Evolutionary conservation across 768 basidiomycete species (phyloP).

Genomic region (Kwoniella dendrophila): DNA sequence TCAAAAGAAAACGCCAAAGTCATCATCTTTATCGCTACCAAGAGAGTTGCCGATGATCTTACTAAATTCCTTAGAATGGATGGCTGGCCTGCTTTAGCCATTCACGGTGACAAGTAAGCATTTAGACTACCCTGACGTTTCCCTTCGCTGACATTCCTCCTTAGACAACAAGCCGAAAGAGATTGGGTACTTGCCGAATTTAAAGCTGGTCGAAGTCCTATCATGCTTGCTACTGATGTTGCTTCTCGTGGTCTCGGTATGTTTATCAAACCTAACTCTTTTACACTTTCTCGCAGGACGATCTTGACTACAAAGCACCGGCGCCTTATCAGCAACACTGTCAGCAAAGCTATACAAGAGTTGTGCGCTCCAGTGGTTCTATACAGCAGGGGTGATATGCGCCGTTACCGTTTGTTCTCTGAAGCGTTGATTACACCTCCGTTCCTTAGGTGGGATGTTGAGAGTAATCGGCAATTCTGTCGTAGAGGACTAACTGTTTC

Average conservation of each 20-base stretch:
- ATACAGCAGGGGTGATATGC: constrained; percentile 3
- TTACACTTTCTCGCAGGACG: constrained; percentile 21
- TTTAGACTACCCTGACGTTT: background rate
- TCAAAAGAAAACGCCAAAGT: constrained; percentile 97
- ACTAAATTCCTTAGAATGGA: constrained; percentile 92
- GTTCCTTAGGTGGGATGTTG: background rate
- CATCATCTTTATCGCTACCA: constrained; percentile 96
- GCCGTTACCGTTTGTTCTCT: constrained; percentile 14
- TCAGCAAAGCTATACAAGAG: constrained; percentile 27
- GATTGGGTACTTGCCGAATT: constrained; percentile 99
- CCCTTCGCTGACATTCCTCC: constrained; percentile 21
- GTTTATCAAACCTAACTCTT: constrained; percentile 57
- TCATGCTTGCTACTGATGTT: constrained; percentile 98
- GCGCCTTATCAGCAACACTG: constrained; percentile 27
- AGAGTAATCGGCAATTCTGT: constrained; percentile 9
- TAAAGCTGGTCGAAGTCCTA: constrained; percentile 95
- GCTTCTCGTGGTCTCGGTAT: constrained; percentile 99
- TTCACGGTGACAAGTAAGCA: constrained; percentile 91
- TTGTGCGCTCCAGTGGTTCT: constrained; percentile 28
- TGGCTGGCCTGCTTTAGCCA: constrained; percentile 99
- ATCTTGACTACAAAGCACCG: constrained; percentile 20
- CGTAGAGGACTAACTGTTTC: constrained; percentile 15
- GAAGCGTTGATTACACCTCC: constrained; percentile 15
- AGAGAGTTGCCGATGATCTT: constrained; percentile 96
- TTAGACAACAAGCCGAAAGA: constrained; percentile 66